Percentiles rank a stretch among this genome's conserved stretches.
phyloP scores from a whole-genome alignment of 441 rosid genomes.

The Euphorbia schlechtendalii region DNA sequence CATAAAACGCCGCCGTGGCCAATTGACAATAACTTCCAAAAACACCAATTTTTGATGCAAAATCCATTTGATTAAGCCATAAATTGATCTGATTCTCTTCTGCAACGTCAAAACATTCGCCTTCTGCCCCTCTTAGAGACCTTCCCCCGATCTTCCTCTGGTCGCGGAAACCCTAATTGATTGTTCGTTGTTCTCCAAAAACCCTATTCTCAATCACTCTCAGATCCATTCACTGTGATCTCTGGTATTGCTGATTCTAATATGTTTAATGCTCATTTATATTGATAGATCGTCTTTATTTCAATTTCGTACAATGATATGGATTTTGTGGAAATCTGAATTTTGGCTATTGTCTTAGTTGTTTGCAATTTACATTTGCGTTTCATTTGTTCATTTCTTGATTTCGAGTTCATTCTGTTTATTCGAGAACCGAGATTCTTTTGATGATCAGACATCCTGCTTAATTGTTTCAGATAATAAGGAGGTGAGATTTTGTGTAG shows the following conservation, averaged over 20 bases:
- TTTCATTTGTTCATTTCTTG: constrained; percentile 5
- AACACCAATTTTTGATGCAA: too few species aligned
- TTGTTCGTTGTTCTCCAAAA: too few species aligned
- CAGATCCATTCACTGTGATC: constrained; percentile 1
- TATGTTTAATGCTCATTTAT: background rate
- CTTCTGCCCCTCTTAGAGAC: too few species aligned
- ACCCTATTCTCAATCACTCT: background rate
- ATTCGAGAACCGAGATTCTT: constrained; percentile 1
- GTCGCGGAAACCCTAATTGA: too few species aligned
- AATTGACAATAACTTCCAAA: too few species aligned
- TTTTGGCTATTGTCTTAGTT: constrained; percentile 1
- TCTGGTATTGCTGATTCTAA: constrained; percentile 3
- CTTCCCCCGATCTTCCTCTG: too few species aligned
- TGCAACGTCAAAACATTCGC: too few species aligned
- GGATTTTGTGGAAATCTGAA: background rate
- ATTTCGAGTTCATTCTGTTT: constrained; percentile 14
- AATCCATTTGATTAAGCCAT: too few species aligned
- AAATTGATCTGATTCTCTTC: too few species aligned
- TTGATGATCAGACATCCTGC: background rate
- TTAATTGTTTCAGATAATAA: background rate
- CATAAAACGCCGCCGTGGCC: too few species aligned
- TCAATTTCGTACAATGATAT: background rate
- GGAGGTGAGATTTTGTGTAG: constrained; percentile 1
- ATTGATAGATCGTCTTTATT: background rate
- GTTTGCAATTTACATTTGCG: background rate